Base-by-base conservation (phyloP, 176 grass and related monocot genomes). In the Avena atlantica region DNA sequence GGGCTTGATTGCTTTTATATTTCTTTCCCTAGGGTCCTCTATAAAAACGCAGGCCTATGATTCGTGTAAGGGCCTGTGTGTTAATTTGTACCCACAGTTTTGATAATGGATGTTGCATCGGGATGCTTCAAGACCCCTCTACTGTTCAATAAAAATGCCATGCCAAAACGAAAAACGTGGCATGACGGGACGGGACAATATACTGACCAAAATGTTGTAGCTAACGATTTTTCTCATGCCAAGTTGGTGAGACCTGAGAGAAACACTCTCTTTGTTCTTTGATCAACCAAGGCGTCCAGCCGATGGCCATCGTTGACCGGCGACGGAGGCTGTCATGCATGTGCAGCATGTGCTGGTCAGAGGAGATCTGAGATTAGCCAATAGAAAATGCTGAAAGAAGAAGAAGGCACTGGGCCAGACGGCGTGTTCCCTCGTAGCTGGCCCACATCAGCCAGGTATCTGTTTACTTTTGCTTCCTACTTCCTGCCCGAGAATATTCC, bases 291-390 rank as follows among this genome's bases (percentile, higher is more conserved):
- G 44, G 14, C 44, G 20, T 73, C 47, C 42, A 23, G 20, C 11
- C 70, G 70, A 24, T 73, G 42, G 44, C 19, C 37, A 71, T 70
- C 34, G 36, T 11, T 44, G 68, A 44, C 70, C 44, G 12, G 44
- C 12, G 70, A 49, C 44, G n/a, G 12, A 25, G 70, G n/a, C 23
- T 73, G 70, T 73, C 70, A 73, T 13, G 42, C 70, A 50, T 74
- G 44, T 71, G 68, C 68, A 70, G 67, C 67, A 70, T 70, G 36
- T 70, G 67, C 67, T 50, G 44, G 70, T 49, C 70, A 74, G 44
- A 74, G 12, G n/a, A 49, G 44, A 50, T 50, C 70, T 74, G n/a
- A 2, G 49, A 49, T 74, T 49, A 25, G 42, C n/a, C 70, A 73
- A 49, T 49, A 23, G 1, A 47, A 21, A 72, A 19, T 70, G 67